phyloP scores from a whole-genome alignment of 176 grass and related monocot genomes.

The Rhynchospora tenuis region DNA sequence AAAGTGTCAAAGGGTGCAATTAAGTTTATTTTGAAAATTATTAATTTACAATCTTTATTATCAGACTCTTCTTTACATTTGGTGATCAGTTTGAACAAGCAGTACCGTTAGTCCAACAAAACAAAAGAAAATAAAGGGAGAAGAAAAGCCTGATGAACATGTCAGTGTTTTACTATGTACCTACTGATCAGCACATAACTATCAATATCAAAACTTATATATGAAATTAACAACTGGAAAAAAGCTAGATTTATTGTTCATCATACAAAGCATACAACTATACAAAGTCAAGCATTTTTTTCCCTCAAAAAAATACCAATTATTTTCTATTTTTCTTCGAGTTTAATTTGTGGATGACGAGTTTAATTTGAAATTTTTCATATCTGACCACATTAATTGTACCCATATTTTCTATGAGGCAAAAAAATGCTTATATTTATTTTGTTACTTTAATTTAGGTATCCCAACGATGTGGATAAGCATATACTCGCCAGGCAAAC shows the following conservation, averaged over 20 bases:
- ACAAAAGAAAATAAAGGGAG: neutral
- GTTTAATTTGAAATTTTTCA: neutral
- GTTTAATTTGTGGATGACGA: neutral
- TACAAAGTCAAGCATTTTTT: no score
- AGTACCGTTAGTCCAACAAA: neutral
- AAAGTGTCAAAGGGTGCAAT: neutral
- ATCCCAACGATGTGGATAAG: slow-evolving; percentile 80
- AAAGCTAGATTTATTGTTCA: neutral
- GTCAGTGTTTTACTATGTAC: neutral
- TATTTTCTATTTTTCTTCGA: neutral
- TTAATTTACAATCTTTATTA: neutral
- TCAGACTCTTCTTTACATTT: neutral
- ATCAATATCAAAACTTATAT: neutral
- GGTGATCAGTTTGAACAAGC: neutral
- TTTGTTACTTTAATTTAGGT: slow-evolving; percentile 30
- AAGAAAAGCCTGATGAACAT: neutral
- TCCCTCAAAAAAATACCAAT: neutral
- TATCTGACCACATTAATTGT: neutral
- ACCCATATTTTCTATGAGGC: neutral
- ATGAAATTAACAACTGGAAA: neutral
- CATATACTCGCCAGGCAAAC: slow-evolving; percentile 70
- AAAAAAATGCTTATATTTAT: neutral
- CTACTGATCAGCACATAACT: neutral
- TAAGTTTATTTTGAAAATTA: neutral
- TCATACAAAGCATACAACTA: neutral